phyloP scores from a whole-genome alignment of 495 filamentous ascomycete species.

The Hyaloscypha hepaticicola region DNA sequence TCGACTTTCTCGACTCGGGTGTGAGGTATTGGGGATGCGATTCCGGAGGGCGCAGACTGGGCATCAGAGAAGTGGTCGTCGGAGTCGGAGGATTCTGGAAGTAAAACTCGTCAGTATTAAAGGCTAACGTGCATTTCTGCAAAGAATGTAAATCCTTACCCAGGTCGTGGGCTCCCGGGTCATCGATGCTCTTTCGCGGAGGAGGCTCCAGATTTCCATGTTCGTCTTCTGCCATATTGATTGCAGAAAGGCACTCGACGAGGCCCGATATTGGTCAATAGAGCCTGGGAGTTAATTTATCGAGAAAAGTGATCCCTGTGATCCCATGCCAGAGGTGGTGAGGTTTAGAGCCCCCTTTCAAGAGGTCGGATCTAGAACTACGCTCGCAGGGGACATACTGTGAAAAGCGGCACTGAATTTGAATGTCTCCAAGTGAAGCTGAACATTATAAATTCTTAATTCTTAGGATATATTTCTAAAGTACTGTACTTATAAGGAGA shows the following conservation, averaged over 20 bases:
- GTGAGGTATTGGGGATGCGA: conserved; percentile 67
- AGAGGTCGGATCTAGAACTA: not conserved
- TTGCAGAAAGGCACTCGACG: not conserved
- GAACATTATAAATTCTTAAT: too few species aligned
- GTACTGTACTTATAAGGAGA: too few species aligned
- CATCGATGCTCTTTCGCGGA: conserved; percentile 61
- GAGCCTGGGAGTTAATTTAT: not conserved
- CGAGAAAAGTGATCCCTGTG: not conserved
- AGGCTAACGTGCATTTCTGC: not conserved
- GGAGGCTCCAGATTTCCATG: conserved; percentile 61
- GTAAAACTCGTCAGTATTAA: conserved; percentile 10
- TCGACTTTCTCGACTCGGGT: conserved; percentile 84
- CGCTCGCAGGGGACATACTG: too few species aligned
- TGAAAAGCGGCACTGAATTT: too few species aligned
- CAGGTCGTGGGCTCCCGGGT: conserved; percentile 81
- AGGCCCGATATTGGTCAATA: not conserved
- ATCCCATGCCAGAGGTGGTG: conserved; percentile 11
- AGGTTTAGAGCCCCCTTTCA: conserved; percentile 11
- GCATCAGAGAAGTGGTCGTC: conserved; percentile 94
- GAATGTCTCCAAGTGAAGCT: too few species aligned
- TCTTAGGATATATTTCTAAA: too few species aligned
- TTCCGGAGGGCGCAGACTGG: conserved; percentile 52
- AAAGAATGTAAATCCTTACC: conserved; percentile 45
- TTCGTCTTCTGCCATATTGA: conserved; percentile 37
- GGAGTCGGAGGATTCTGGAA: conserved; percentile 62